Percentiles rank a stretch among this genome's conserved stretches.
These are phyloP conservation scores for Blastocystis sp. DNA, from an alignment of 352 stramenopile genomes.

Conservation along the genomic window DNA sequence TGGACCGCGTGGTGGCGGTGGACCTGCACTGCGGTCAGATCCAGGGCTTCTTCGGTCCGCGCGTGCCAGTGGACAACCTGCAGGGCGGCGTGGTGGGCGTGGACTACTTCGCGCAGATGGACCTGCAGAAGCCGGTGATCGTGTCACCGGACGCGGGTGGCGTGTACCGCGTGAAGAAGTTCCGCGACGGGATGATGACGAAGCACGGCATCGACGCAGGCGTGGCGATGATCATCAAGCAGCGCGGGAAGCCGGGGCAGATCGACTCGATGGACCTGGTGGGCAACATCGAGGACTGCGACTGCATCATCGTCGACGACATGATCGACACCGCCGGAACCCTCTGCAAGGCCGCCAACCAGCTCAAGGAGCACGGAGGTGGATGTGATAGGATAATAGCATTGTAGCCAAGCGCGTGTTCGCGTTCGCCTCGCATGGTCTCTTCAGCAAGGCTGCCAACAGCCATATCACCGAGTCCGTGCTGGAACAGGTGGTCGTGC, in stretches of 20 bases:
- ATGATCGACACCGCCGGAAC: conserved; percentile 99
- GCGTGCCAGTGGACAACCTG: conserved; percentile 97
- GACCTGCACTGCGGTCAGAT: conserved; percentile 85
- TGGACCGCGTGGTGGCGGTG: conserved; percentile 80
- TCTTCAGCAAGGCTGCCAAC: conserved; percentile 82
- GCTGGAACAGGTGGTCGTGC: conserved; percentile 77
- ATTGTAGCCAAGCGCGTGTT: conserved; percentile 78
- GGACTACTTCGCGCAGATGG: conserved; percentile 83
- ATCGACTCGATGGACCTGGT: conserved; percentile 98
- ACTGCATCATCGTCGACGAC: conserved; percentile 99
- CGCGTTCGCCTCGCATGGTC: conserved; percentile 92
- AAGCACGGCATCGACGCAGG: conserved; percentile 86
- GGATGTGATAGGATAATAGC: too few relatives aligned
- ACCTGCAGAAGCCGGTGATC: conserved; percentile 95
- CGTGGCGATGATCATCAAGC: conserved; percentile 99
- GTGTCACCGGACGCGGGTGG: conserved; percentile 95
- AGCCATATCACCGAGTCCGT: conserved; percentile 76
- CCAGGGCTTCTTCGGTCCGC: conserved; percentile 93
- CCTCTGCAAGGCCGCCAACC: conserved; percentile 90
- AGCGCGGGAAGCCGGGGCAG: conserved; percentile 87
- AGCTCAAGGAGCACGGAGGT: conserved; percentile 85
- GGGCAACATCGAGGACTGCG: conserved; percentile 89
- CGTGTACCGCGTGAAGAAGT: conserved; percentile 98
- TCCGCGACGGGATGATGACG: conserved; percentile 84
- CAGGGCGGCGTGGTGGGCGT: conserved; percentile 83